Evolutionary conservation across 805 yeast species (phyloP).

Genomic region (Starmerella bombicola): DNA sequence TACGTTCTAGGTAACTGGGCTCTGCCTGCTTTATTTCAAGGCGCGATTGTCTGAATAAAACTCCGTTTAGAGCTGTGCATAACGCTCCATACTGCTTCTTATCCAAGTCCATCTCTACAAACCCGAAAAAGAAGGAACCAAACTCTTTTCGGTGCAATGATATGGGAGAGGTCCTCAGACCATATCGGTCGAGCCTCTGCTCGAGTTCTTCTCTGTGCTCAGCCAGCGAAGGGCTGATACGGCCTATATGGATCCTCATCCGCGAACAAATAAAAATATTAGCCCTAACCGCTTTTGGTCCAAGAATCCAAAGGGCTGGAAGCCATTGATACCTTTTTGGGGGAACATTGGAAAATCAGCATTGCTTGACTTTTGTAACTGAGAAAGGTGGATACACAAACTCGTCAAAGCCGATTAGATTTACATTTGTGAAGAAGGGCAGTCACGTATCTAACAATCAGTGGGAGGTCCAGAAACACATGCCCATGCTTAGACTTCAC

Average conservation of each 20-base stretch:
- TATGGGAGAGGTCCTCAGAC: constrained; percentile 38
- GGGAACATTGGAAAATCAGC: no score
- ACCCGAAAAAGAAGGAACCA: constrained; percentile 50
- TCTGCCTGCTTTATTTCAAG: constrained; percentile 48
- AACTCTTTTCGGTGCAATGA: constrained; percentile 46
- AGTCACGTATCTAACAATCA: no score
- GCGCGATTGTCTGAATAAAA: constrained; percentile 61
- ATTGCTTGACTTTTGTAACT: no score
- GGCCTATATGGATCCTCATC: constrained; percentile 52
- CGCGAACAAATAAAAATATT: no score
- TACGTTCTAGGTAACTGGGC: constrained; percentile 36
- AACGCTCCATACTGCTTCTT: constrained; percentile 39
- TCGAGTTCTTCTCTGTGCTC: constrained; percentile 37
- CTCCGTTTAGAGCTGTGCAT: constrained; percentile 50
- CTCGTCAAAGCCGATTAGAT: no score
- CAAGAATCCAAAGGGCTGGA: no score
- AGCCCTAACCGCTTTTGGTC: no score
- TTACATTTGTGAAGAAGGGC: no score
- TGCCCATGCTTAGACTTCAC: no score
- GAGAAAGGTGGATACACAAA: no score
- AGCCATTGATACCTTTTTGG: no score
- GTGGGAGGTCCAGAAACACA: no score
- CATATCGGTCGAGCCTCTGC: constrained; percentile 50
- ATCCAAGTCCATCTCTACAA: constrained; percentile 44
- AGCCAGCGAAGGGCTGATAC: constrained; percentile 44